These are phyloP conservation scores for Medicago ruthenica DNA, from an alignment of 306 rosid species.

Conservation along the genomic window DNA sequence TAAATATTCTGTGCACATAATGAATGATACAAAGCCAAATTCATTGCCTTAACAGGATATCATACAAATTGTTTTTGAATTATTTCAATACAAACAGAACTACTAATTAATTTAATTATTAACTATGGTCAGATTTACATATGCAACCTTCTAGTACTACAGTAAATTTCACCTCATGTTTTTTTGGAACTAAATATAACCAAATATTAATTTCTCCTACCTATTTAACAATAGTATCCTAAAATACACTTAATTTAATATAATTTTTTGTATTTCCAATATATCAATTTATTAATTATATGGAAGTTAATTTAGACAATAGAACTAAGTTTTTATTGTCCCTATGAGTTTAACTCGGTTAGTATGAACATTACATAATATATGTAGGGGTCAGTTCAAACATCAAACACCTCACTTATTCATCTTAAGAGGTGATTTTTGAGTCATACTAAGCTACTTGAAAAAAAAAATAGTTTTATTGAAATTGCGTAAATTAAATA, in stretches of 20 bases:
- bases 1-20: slow-evolving; percentile 71
- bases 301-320: background rate
- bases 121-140: slow-evolving; percentile 41
- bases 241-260: background rate
- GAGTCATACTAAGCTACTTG: too few relatives aligned
- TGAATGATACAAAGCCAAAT: slow-evolving; percentile 62
- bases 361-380: too few relatives aligned
- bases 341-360: too few relatives aligned
- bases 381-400: too few relatives aligned
- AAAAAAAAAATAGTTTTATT: background rate
- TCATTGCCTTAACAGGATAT: slow-evolving; percentile 52
- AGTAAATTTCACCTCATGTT: background rate
- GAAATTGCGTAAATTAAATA: background rate
- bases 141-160: slow-evolving; percentile 5
- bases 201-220: background rate
- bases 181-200: background rate
- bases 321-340: too few relatives aligned
- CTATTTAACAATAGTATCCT: background rate
- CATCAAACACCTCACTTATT: too few relatives aligned
- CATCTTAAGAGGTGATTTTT: too few relatives aligned
- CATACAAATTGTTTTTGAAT: slow-evolving; percentile 41
- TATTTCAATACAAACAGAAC: slow-evolving; percentile 38
- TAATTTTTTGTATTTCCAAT: background rate
- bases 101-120: slow-evolving; percentile 36
- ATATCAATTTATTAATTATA: background rate